Percentiles rank a stretch among this genome's conserved stretches.
These are phyloP conservation scores for Pseudopyrenochaeta lycopersici DNA, from an alignment of 2,329 filamentous ascomycete species.

Conservation along the genomic window DNA sequence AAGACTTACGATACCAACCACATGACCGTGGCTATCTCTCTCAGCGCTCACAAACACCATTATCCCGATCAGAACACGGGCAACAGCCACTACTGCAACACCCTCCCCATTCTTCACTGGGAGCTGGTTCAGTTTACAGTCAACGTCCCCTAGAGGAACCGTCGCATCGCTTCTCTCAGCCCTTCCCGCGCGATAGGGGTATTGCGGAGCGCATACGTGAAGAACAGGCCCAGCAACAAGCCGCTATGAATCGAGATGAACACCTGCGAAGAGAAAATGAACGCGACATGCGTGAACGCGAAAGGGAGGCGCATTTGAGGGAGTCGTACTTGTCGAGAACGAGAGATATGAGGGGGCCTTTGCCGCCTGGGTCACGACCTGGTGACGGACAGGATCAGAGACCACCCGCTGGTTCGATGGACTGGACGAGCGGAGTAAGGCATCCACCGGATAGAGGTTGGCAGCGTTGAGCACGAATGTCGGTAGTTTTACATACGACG, in stretches of 20 bases:
- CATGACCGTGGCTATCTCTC: conserved; percentile 38
- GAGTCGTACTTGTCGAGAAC: conserved; percentile 30
- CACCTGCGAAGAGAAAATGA: conserved; percentile 31
- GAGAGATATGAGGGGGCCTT: conserved; percentile 26
- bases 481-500: neutral
- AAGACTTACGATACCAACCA: conserved; percentile 40
- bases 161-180: conserved; percentile 31
- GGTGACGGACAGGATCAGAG: conserved; percentile 22
- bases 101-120: conserved; percentile 42
- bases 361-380: conserved; percentile 20
- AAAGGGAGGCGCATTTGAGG: conserved; percentile 29
- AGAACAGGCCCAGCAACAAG: conserved; percentile 38
- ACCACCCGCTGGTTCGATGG: conserved; percentile 23
- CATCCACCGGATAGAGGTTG: conserved; percentile 28
- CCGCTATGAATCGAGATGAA: conserved; percentile 33
- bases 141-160: conserved; percentile 41
- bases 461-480: conserved; percentile 8
- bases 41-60: conserved; percentile 47
- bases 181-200: conserved; percentile 33
- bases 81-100: conserved; percentile 43
- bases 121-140: conserved; percentile 32
- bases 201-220: conserved; percentile 42
- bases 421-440: conserved; percentile 31
- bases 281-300: conserved; percentile 31
- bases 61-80: conserved; percentile 37